Percentiles rank a stretch among this genome's conserved stretches.
phyloP scores from a whole-genome alignment of 192 early-diverging fungal species.

The Dissophora ornata region DNA sequence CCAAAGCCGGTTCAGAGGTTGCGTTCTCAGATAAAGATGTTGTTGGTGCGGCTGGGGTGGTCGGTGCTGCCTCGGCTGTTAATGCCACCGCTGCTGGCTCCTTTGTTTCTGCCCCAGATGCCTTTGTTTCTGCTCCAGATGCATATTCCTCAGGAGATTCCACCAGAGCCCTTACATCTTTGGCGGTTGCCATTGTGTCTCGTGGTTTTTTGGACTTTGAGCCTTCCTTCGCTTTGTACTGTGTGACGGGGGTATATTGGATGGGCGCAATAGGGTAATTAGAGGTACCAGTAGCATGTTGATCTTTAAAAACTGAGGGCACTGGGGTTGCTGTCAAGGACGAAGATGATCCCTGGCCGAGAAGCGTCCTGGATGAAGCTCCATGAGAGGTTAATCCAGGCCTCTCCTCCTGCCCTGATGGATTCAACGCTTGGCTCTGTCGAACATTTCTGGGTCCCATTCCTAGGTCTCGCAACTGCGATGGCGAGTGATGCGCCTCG shows the following conservation, averaged over 20 bases:
- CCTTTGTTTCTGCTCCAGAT: not conserved
- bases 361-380: constrained; percentile 16
- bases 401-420: constrained; percentile 17
- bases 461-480: constrained; percentile 8
- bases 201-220: constrained; percentile 24
- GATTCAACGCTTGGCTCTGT: not conserved
- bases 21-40: not conserved
- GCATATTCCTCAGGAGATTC: not conserved
- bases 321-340: constrained; percentile 13
- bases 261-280: constrained; percentile 39
- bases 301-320: not conserved
- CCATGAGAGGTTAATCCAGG: not conserved
- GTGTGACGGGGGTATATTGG: constrained; percentile 51
- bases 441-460: constrained; percentile 4
- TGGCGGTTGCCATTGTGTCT: constrained; percentile 1
- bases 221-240: constrained; percentile 34
- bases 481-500: constrained; percentile 11
- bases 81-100: not conserved
- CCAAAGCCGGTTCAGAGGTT: not conserved
- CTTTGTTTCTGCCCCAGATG: not conserved
- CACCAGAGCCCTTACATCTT: not conserved
- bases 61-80: not conserved
- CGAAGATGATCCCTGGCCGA: constrained; percentile 33
- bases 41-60: not conserved
- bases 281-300: not conserved